A percentile compares a stretch with the other conserved stretches of the same genome.
These are phyloP conservation scores for Pholiota microspora DNA, from an alignment of 768 basidiomycete species.

Conservation along the genomic window DNA sequence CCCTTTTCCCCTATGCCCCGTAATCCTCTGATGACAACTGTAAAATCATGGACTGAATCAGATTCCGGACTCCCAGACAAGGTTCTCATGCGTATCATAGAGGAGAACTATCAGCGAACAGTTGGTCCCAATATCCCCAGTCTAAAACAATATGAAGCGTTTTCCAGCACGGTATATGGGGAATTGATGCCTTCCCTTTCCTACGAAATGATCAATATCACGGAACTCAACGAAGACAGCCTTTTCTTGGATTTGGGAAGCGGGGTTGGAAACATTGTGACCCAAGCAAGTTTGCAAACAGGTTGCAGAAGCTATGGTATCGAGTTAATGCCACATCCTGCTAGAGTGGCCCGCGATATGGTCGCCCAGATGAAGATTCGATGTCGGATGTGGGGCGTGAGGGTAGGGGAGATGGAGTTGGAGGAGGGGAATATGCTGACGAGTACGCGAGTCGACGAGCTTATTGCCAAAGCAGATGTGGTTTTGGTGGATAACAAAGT, in stretches of 20 bases:
- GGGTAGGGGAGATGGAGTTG: slow-evolving; percentile 70
- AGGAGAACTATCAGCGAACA: slow-evolving; percentile 90
- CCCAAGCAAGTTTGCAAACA: slow-evolving; percentile 79
- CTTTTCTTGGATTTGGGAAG: slow-evolving; percentile 84
- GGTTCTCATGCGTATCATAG: slow-evolving; percentile 73
- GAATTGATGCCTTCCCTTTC: slow-evolving; percentile 85
- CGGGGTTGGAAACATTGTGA: slow-evolving; percentile 82
- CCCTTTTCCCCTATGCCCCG: slow-evolving; percentile 40
- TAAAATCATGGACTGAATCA: slow-evolving; percentile 47
- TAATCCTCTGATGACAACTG: slow-evolving; percentile 48
- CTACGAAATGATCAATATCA: slow-evolving; percentile 62
- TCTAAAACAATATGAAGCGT: slow-evolving; percentile 77
- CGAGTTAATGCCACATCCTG: slow-evolving; percentile 75
- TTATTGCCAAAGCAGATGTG: slow-evolving; percentile 83
- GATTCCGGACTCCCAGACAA: slow-evolving; percentile 52
- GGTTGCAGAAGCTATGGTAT: slow-evolving; percentile 79
- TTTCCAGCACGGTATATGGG: slow-evolving; percentile 86
- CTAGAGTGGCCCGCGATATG: slow-evolving; percentile 76
- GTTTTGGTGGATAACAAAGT: slow-evolving; percentile 90
- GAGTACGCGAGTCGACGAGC: slow-evolving; percentile 60
- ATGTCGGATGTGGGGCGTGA: slow-evolving; percentile 90
- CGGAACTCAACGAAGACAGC: slow-evolving; percentile 54
- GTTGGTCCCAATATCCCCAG: slow-evolving; percentile 88
- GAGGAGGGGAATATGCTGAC: slow-evolving; percentile 86
- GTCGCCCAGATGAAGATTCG: slow-evolving; percentile 71